phyloP scores from a whole-genome alignment of 73 alveolate species.

The Paramecium octaurelia region DNA sequence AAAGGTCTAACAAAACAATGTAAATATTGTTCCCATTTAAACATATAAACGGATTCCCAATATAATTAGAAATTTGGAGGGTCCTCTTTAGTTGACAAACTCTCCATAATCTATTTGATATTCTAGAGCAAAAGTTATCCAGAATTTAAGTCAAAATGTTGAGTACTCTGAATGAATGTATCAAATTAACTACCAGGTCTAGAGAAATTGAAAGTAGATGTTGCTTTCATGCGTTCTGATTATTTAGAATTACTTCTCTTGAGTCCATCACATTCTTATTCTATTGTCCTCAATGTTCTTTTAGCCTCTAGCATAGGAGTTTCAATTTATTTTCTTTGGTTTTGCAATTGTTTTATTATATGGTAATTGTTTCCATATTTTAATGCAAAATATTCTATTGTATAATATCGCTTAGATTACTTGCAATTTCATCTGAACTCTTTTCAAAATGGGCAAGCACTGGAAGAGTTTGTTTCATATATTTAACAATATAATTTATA shows the following conservation, averaged over 20 bases:
- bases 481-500: background rate
- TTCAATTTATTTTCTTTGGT: background rate
- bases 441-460: background rate
- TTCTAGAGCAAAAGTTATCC: background rate
- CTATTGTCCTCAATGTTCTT: background rate
- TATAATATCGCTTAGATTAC: background rate
- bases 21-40: background rate
- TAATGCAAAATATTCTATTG: background rate
- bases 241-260: background rate
- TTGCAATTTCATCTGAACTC: conserved; percentile 6
- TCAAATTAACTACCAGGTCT: background rate
- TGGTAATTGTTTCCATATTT: background rate
- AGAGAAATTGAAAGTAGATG: background rate
- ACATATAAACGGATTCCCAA: background rate
- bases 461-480: background rate
- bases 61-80: background rate
- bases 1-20: background rate
- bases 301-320: background rate
- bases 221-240: background rate
- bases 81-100: background rate
- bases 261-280: background rate
- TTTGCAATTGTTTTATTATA: background rate
- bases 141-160: background rate
- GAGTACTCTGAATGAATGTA: background rate
- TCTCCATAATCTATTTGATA: background rate